These are phyloP conservation scores for Kazachstania sp. DNA, from an alignment of 1,139 yeast species.

Conservation along the genomic window DNA sequence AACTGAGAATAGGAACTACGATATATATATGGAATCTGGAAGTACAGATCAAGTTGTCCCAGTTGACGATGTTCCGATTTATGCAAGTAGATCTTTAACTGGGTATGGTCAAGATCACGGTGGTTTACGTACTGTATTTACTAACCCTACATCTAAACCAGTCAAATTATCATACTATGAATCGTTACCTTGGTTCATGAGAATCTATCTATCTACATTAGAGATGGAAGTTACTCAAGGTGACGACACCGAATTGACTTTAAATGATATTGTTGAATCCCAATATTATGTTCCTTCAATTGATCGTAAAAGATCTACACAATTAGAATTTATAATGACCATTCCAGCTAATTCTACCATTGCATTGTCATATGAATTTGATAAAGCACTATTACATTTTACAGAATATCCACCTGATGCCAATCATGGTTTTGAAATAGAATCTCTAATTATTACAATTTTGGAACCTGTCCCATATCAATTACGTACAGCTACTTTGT, in stretches of 20 bases:
- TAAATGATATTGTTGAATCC: slow-evolving; percentile 38
- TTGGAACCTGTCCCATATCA: slow-evolving; percentile 41
- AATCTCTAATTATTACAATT: slow-evolving; percentile 73
- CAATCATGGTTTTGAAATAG: slow-evolving; percentile 92
- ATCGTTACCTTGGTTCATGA: slow-evolving; percentile 88
- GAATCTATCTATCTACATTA: slow-evolving; percentile 69
- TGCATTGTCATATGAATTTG: slow-evolving; percentile 69
- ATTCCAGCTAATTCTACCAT: slow-evolving; percentile 61
- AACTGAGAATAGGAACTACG: slow-evolving; percentile 32
- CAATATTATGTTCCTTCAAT: slow-evolving; percentile 66
- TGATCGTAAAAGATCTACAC: slow-evolving; percentile 77
- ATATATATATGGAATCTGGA: slow-evolving; percentile 35
- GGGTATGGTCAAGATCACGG: slow-evolving; percentile 91
- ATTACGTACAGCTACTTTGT: slow-evolving; percentile 72
- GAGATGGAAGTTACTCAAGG: slow-evolving; percentile 29
- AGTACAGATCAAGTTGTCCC: slow-evolving; percentile 35
- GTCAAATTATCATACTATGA: slow-evolving; percentile 62
- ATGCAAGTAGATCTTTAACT: slow-evolving; percentile 76
- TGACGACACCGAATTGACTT: slow-evolving; percentile 7
- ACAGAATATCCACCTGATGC: slow-evolving; percentile 99
- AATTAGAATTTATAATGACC: slow-evolving; percentile 56
- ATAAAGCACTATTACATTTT: slow-evolving; percentile 72
- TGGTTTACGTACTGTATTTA: slow-evolving; percentile 71
- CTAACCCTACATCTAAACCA: slow-evolving; percentile 48
- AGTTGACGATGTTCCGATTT: slow-evolving; percentile 50